A percentile compares a stretch with the other conserved stretches of the same genome.
phyloP scores from a whole-genome alignment of 257 asterid genomes.

The Capsicum chinense region DNA sequence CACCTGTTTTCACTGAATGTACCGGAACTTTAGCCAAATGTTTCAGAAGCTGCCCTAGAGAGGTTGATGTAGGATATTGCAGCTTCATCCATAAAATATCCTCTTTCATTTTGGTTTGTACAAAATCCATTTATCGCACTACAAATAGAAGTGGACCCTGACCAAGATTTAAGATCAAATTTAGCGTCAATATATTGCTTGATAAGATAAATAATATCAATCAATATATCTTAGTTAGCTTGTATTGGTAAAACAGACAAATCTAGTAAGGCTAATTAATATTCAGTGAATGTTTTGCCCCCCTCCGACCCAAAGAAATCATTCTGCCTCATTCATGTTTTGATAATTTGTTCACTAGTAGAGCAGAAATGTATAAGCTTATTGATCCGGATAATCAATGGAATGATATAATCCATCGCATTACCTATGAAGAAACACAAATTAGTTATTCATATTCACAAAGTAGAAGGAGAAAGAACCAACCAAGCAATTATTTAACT shows the following conservation, averaged over 20 bases:
- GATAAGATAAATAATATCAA: not conserved
- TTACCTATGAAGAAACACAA: not conserved
- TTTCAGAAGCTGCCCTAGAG: not conserved
- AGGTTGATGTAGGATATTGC: not conserved
- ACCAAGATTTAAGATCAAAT: not conserved
- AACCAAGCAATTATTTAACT: not conserved
- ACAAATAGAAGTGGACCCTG: conserved; percentile 19
- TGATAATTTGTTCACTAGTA: not conserved
- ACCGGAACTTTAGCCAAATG: not conserved
- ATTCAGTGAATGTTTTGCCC: not conserved
- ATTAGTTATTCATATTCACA: not conserved
- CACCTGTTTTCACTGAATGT: not conserved
- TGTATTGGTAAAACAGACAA: not conserved
- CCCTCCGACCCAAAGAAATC: not conserved
- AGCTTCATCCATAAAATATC: not conserved
- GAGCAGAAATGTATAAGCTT: not conserved
- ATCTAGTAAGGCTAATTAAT: not conserved
- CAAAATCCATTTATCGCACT: not conserved
- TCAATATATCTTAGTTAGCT: not conserved
- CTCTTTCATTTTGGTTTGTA: not conserved
- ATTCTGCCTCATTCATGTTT: not conserved
- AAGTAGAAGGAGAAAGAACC: not conserved
- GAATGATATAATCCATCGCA: not conserved
- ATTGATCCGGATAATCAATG: not conserved
- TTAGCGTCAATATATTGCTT: not conserved